Evolutionary conservation across 192 early-diverging fungal genomes (phyloP).

Genomic region (Podila epicladia): DNA sequence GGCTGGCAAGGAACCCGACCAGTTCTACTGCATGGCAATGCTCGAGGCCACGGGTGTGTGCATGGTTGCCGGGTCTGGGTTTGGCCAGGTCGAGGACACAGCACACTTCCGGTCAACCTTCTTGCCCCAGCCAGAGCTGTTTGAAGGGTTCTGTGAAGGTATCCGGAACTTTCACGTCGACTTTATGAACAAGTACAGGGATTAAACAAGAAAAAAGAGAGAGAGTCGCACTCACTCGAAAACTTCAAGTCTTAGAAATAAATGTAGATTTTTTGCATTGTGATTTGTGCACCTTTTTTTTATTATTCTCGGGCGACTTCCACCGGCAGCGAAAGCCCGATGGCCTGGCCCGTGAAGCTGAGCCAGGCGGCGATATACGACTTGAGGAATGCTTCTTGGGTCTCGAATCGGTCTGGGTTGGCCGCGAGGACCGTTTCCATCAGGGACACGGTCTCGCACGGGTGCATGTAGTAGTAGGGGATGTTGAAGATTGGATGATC

Average conservation of each 20-base stretch:
- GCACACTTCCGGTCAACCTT: conserved; percentile 98
- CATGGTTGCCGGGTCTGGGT: conserved; percentile 93
- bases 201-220: not conserved
- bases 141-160: conserved; percentile 86
- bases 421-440: conserved; percentile 48
- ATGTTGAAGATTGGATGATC: conserved; percentile 65
- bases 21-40: conserved; percentile 91
- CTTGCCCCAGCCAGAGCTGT: conserved; percentile 90
- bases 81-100: conserved; percentile 88
- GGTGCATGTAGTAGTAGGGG: conserved; percentile 71
- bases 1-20: conserved; percentile 79
- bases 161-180: conserved; percentile 81
- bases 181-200: conserved; percentile 81
- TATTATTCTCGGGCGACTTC: conserved; percentile 1
- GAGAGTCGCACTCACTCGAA: not conserved
- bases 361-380: conserved; percentile 40
- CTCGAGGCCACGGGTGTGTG: conserved; percentile 96
- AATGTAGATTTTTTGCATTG: no score
- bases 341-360: conserved; percentile 42
- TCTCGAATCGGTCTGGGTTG: not conserved
- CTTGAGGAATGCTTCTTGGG: conserved; percentile 8
- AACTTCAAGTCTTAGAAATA: no score
- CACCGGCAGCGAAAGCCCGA: conserved; percentile 20
- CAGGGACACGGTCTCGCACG: conserved; percentile 67
- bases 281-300: not conserved